A percentile compares a stretch with the other conserved stretches of the same genome.
These are phyloP conservation scores for Delitschia confertaspora DNA, from an alignment of 495 filamentous ascomycete species.

Conservation along the genomic window DNA sequence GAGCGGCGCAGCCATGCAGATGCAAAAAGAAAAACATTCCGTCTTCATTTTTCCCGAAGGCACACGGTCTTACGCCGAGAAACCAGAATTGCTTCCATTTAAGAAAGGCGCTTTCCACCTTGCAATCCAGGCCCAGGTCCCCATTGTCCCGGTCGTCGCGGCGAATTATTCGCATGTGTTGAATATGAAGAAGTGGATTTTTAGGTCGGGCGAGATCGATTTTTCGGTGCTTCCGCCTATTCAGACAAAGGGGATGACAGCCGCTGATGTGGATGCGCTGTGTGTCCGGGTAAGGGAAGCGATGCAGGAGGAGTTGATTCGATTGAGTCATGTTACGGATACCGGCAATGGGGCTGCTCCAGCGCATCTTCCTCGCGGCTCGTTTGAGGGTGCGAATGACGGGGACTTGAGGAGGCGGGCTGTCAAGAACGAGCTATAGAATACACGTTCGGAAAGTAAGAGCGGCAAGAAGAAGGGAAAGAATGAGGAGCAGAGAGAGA, in stretches of 20 bases:
- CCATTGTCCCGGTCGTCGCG: slow-evolving; percentile 78
- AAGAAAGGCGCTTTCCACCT: slow-evolving; percentile 99
- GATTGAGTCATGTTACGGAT: slow-evolving; percentile 12
- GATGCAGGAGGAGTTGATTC: slow-evolving; percentile 68
- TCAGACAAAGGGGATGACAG: slow-evolving; percentile 62
- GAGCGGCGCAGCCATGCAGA: slow-evolving; percentile 69
- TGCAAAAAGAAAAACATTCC: slow-evolving; percentile 64
- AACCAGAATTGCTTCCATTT: slow-evolving; percentile 75
- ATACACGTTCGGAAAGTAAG: too few relatives aligned
- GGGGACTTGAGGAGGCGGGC: too few relatives aligned
- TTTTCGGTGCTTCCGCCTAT: slow-evolving; percentile 84
- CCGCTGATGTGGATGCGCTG: slow-evolving; percentile 74
- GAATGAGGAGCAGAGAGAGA: too few relatives aligned
- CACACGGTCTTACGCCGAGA: slow-evolving; percentile 77
- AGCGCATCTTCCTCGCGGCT: too few relatives aligned
- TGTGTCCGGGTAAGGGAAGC: slow-evolving; percentile 58
- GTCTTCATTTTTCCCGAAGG: slow-evolving; percentile 84
- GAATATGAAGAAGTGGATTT: slow-evolving; percentile 57
- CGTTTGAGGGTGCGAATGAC: too few relatives aligned
- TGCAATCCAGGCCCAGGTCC: slow-evolving; percentile 86
- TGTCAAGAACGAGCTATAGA: too few relatives aligned
- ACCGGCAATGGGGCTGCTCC: too few relatives aligned
- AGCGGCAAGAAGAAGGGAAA: too few relatives aligned
- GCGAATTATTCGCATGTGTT: slow-evolving; percentile 83
- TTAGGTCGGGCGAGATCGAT: slow-evolving; percentile 66